Percentiles rank a stretch among this genome's conserved stretches.
phyloP scores from a whole-genome alignment of 73 alveolate genomes.

The Uronychia setigera region DNA sequence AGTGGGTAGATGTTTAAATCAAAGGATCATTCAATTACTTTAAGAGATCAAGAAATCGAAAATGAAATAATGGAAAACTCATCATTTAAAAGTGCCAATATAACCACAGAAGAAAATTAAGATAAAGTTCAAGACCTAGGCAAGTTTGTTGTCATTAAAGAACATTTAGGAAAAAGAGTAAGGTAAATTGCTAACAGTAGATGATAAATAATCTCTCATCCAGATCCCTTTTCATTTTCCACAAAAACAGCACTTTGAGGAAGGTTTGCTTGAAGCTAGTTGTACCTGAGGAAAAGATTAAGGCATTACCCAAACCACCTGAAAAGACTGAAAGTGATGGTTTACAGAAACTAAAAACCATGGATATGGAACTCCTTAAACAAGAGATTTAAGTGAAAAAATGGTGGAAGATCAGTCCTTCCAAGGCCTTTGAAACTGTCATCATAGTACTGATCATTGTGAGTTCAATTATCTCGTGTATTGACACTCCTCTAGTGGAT shows the following conservation, averaged over 20 bases:
- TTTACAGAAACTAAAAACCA: not conserved
- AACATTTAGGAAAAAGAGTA: not conserved
- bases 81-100: not conserved
- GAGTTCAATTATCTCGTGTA: not conserved
- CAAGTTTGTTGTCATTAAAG: not conserved
- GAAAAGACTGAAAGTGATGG: not conserved
- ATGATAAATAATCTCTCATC: too few species aligned
- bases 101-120: not conserved
- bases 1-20: not conserved
- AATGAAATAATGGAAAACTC: too few species aligned
- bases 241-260: not conserved
- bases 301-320: not conserved
- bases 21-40: not conserved
- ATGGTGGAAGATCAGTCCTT: not conserved
- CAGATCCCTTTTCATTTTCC: constrained; percentile 9
- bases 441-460: not conserved
- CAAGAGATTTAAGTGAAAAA: not conserved
- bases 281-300: not conserved
- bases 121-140: not conserved
- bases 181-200: not conserved
- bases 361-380: not conserved
- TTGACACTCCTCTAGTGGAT: constrained; percentile 2
- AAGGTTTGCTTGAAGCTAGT: not conserved
- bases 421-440: not conserved
- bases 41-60: too few species aligned